Evolutionary conservation across 305 asterid genomes (phyloP), one percentile per base, ranked within the genome.

Genomic region (Fraxinus sp.): DNA sequence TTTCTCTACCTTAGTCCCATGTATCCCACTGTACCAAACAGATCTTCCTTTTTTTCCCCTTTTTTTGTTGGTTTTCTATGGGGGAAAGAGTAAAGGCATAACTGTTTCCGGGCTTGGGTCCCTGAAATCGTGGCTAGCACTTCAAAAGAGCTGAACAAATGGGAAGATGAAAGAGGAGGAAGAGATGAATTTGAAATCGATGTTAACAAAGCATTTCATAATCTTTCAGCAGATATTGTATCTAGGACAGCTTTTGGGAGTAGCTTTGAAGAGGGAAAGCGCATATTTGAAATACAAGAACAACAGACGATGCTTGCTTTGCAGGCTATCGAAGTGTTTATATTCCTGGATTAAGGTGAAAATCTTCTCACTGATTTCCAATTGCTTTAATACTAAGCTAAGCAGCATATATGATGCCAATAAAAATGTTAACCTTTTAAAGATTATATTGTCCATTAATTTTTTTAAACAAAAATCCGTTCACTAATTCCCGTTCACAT

Each of bases 281-380:
- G 79, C 49, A 92, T 92, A 70, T 91, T 91, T 55, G 79, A 87
- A 57, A 86, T 89, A 75, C 96, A 92, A 85, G 94, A 92, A 80
- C 89, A 84, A 77, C 96, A 92, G 85, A 72, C 83, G 39, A n/a
- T 79, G 79, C 90, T 92, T 33, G 84, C 79, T 72, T 71, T 91
- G 88, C 81, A 87, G 70, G 90, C 96, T 13, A 0, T 89, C 89
- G 93, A 75, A 89, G 87, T 66, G 84, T 91, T 10, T 92, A 92
- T 72, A 81, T 92, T 79, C 96, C 94, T 7, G 96, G 96, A 62
- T 92, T 89, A 85, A 88, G 94, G 95, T 92, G n/a, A 64, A 78
- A 14, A 24, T 64, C 33, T 64, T 64, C 35, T 22, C 16, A 9
- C 5, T 64, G 73, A 64, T 64, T 64, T 24, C 73, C 33, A 8